These are phyloP conservation scores for Chaetoceros muelleri DNA, from an alignment of 108 stramenopile species.

Conservation along the genomic window DNA sequence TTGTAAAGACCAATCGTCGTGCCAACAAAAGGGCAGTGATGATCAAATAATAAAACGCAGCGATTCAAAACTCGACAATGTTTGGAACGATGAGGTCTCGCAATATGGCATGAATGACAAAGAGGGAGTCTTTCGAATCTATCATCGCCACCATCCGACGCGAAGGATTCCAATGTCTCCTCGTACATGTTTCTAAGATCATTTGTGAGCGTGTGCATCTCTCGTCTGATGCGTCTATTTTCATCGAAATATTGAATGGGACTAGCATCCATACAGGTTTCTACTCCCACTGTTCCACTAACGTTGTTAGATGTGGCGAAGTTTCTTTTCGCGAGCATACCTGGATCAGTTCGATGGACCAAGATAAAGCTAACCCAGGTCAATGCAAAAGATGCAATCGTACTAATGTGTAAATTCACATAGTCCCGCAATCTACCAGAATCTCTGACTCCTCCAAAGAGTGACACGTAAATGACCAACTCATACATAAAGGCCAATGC, in stretches of 20 bases:
- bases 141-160: slow-evolving; percentile 32
- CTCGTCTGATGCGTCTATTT: slow-evolving; percentile 26
- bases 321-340: slow-evolving; percentile 31
- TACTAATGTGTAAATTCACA: slow-evolving; percentile 38
- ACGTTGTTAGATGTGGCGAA: not conserved
- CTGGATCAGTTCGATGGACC: slow-evolving; percentile 62
- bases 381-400: slow-evolving; percentile 23
- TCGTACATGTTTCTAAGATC: slow-evolving; percentile 58
- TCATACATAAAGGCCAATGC: slow-evolving; percentile 35
- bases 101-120: slow-evolving; percentile 95
- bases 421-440: slow-evolving; percentile 53
- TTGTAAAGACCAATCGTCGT: slow-evolving; percentile 92
- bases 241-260: slow-evolving; percentile 15
- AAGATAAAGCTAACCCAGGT: slow-evolving; percentile 56
- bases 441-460: slow-evolving; percentile 20
- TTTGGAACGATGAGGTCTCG: slow-evolving; percentile 86
- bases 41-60: slow-evolving; percentile 95
- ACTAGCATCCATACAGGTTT: not conserved
- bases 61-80: slow-evolving; percentile 81
- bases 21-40: slow-evolving; percentile 97
- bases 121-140: slow-evolving; percentile 35
- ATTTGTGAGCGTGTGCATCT: slow-evolving; percentile 29
- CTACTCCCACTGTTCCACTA: not conserved
- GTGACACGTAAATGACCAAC: slow-evolving; percentile 28
- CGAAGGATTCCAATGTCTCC: slow-evolving; percentile 56